phyloP scores from a whole-genome alignment of 192 early-diverging fungal species.

The Thoreauomyces humboldtii region DNA sequence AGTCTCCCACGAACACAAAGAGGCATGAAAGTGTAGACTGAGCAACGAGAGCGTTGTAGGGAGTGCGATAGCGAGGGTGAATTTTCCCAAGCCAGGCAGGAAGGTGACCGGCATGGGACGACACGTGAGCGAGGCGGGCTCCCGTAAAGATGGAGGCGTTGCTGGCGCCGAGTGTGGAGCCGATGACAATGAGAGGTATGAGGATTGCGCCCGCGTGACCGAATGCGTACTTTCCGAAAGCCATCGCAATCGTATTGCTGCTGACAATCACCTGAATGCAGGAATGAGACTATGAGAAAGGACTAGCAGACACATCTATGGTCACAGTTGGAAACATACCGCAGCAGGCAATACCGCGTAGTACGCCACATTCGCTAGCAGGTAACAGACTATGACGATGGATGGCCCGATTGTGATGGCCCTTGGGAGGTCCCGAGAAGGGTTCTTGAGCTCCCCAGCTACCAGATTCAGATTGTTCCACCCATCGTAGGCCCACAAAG shows the following conservation, averaged over 20 bases:
- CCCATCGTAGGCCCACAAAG: slow-evolving; percentile 55
- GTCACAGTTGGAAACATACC: not conserved
- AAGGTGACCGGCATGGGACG: slow-evolving; percentile 62
- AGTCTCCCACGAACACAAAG: slow-evolving; percentile 65
- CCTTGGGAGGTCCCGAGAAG: slow-evolving; percentile 40
- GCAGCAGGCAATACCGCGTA: slow-evolving; percentile 39
- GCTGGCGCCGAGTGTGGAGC: slow-evolving; percentile 72
- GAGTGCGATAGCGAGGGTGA: slow-evolving; percentile 56
- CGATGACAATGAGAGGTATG: slow-evolving; percentile 70
- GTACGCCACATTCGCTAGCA: slow-evolving; percentile 47
- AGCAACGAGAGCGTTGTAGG: slow-evolving; percentile 61
- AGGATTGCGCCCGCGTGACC: slow-evolving; percentile 57
- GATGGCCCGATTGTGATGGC: slow-evolving; percentile 34
- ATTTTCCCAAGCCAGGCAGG: slow-evolving; percentile 69
- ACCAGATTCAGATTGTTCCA: slow-evolving; percentile 56
- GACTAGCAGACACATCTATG: no score
- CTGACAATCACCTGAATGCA: not conserved
- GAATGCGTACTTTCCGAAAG: slow-evolving; percentile 69
- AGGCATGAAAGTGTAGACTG: slow-evolving; percentile 59
- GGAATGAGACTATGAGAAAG: no score
- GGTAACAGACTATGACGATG: slow-evolving; percentile 44
- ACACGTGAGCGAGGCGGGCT: slow-evolving; percentile 66
- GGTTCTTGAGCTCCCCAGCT: slow-evolving; percentile 48
- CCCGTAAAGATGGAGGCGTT: slow-evolving; percentile 77
- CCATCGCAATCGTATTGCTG: slow-evolving; percentile 25